Conservation (phyloP, 768 basidiomycete genomes). For the Auricularia sp. region DNA sequence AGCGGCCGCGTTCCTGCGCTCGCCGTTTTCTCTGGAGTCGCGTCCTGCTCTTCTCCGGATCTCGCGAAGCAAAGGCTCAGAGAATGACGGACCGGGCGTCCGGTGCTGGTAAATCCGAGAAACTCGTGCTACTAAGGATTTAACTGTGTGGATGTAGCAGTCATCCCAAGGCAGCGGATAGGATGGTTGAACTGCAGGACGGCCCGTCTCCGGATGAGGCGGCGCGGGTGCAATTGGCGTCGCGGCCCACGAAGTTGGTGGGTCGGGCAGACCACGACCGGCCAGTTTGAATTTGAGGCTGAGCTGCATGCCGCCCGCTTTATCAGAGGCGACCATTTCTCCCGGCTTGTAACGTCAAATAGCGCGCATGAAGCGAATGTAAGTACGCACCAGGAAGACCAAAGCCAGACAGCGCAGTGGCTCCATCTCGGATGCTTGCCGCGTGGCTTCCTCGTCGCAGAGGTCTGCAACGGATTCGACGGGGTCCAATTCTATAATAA, state of each 20-base stretch:
- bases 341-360: no score
- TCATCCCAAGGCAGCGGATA: neutral
- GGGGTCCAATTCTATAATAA: no score
- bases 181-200: neutral
- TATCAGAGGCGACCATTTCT: no score
- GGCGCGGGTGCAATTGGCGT: neutral
- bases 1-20: no score
- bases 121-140: neutral
- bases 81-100: neutral
- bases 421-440: no score
- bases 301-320: neutral
- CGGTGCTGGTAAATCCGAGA: neutral
- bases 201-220: neutral
- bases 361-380: neutral
- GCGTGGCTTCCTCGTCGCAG: no score
- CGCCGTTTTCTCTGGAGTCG: no score
- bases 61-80: neutral
- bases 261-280: neutral
- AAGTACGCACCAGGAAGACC: neutral
- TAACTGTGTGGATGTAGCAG: neutral
- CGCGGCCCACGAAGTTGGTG: neutral
- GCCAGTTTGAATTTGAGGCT: neutral
- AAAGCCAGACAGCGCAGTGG: neutral
- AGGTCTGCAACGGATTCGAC: no score
- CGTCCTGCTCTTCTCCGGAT: no score